A percentile compares a stretch with the other conserved stretches of the same genome.
Conservation (phyloP, 2,329 filamentous ascomycete species). For the Alternaria brassicae region DNA sequence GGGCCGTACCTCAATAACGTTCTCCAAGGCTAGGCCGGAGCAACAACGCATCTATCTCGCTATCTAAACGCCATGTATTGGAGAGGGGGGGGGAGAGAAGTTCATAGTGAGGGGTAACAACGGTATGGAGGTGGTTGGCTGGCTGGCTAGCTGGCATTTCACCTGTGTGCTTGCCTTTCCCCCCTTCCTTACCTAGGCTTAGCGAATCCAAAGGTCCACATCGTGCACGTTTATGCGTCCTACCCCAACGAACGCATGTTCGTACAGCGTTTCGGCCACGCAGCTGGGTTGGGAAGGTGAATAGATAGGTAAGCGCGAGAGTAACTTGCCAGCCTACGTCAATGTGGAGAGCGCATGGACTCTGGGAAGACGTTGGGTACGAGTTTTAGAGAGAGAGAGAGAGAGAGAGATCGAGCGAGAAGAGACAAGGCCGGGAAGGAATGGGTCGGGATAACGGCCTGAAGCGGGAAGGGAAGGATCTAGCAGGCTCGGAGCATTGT, state of each 20-base stretch:
- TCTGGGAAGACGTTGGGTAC: neutral
- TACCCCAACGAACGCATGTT: slow-evolving; percentile 6
- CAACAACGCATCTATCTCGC: neutral
- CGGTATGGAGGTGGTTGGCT: neutral
- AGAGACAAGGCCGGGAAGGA: slow-evolving; percentile 2
- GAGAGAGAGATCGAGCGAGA: neutral
- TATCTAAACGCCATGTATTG: neutral
- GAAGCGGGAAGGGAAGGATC: slow-evolving; percentile 28
- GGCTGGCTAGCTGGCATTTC: neutral
- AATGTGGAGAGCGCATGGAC: neutral
- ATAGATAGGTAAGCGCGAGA: slow-evolving; percentile 17
- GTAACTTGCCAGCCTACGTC: slow-evolving; percentile 2
- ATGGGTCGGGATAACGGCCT: slow-evolving; percentile 19
- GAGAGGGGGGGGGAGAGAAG: neutral
- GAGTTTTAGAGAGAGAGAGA: neutral
- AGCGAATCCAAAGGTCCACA: neutral
- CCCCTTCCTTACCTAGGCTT: neutral
- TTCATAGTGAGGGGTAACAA: neutral
- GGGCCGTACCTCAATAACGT: slow-evolving; percentile 3
- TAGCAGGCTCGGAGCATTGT: slow-evolving; percentile 21
- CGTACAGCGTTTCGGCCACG: neutral
- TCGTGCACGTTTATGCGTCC: neutral
- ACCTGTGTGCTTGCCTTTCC: neutral
- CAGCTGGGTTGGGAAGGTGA: slow-evolving; percentile 22
- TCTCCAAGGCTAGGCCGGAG: neutral